phyloP scores from a whole-genome alignment of 805 yeast genomes.

The Torulaspora quercuum region DNA sequence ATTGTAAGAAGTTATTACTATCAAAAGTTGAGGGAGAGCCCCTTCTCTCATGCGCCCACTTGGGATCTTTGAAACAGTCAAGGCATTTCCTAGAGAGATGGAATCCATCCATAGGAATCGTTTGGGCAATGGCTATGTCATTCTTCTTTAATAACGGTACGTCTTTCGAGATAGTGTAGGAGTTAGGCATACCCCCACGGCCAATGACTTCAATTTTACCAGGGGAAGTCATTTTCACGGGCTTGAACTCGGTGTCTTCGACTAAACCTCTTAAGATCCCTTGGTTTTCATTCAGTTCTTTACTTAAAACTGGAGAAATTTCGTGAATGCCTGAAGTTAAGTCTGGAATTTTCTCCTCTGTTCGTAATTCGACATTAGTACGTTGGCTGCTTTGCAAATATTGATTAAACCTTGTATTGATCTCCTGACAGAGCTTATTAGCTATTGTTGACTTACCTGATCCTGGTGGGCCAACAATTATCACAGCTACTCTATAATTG shows the following conservation, averaged over 20 bases:
- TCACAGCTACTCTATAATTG: constrained; percentile 49
- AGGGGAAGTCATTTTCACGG: constrained; percentile 20
- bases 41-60: constrained; percentile 56
- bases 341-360: constrained; percentile 2
- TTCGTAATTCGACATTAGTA: not conserved
- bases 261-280: constrained; percentile 23
- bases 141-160: not conserved
- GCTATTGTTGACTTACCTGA: constrained; percentile 79
- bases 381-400: constrained; percentile 11
- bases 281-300: constrained; percentile 12
- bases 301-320: constrained; percentile 12
- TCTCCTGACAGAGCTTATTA: constrained; percentile 39
- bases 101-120: constrained; percentile 73
- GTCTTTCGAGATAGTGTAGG: constrained; percentile 17
- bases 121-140: constrained; percentile 39
- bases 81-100: constrained; percentile 55
- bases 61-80: constrained; percentile 50
- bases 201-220: constrained; percentile 28
- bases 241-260: constrained; percentile 24
- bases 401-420: constrained; percentile 36
- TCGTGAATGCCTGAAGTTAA: constrained; percentile 10
- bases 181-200: constrained; percentile 33
- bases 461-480: constrained; percentile 78
- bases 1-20: constrained; percentile 39
- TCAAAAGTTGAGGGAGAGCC: constrained; percentile 91